Conservation (phyloP, 2,329 filamentous ascomycete genomes). For the Alternaria sp. region DNA sequence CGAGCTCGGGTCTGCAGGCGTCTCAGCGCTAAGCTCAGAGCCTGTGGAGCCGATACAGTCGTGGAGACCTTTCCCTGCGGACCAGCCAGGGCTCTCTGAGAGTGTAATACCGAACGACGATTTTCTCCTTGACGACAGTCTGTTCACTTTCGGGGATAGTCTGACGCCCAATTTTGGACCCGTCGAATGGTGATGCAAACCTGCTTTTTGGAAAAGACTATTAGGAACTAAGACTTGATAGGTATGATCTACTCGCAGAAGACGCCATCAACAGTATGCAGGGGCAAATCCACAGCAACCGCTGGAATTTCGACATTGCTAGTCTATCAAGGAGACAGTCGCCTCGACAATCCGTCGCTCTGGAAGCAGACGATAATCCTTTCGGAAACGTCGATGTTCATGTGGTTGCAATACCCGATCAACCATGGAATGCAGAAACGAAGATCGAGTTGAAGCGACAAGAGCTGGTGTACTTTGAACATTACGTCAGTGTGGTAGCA, state of each 20-base stretch:
- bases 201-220: neutral
- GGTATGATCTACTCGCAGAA: constrained; percentile 57
- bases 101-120: constrained; percentile 33
- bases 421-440: constrained; percentile 39
- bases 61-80: constrained; percentile 28
- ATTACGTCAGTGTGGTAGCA: constrained; percentile 51
- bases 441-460: constrained; percentile 43
- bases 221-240: constrained; percentile 7
- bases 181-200: constrained; percentile 51
- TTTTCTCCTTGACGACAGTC: constrained; percentile 37
- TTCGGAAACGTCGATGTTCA: constrained; percentile 14
- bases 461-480: constrained; percentile 51
- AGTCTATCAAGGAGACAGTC: constrained; percentile 55
- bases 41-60: constrained; percentile 20
- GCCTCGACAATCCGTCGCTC: constrained; percentile 34
- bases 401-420: constrained; percentile 14
- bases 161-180: constrained; percentile 54
- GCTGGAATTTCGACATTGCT: constrained; percentile 54
- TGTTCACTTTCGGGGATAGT: constrained; percentile 38
- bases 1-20: constrained; percentile 3
- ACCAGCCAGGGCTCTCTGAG: constrained; percentile 26
- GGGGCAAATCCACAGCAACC: constrained; percentile 42
- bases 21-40: constrained; percentile 20
- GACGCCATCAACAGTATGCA: constrained; percentile 52
- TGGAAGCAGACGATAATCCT: constrained; percentile 31